phyloP scores from a whole-genome alignment of 2,329 filamentous ascomycete species.

The Xylaria sp. region DNA sequence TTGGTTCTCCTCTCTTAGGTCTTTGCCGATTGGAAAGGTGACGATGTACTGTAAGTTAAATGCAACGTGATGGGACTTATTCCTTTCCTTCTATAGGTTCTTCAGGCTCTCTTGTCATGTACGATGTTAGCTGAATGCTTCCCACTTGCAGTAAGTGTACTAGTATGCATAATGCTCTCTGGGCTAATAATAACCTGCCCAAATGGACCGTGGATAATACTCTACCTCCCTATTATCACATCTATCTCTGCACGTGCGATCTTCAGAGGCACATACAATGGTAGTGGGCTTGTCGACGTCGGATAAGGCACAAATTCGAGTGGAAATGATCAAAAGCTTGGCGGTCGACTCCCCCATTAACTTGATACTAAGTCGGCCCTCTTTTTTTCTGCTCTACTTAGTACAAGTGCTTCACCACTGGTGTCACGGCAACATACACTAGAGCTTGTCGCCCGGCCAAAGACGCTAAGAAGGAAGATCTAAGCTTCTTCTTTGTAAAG shows the following conservation, averaged over 20 bases:
- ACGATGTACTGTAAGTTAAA: conserved; percentile 1
- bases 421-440: conserved; percentile 3
- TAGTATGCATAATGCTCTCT: background rate
- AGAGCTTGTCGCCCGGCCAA: conserved; percentile 46
- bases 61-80: conserved; percentile 20
- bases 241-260: conserved; percentile 14
- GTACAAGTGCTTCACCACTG: background rate
- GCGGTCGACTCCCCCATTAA: background rate
- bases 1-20: conserved; percentile 17
- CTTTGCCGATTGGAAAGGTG: conserved; percentile 29
- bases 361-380: conserved; percentile 5
- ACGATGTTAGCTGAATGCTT: background rate
- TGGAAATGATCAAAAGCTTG: conserved; percentile 21
- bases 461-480: conserved; percentile 38
- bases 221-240: conserved; percentile 24
- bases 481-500: conserved; percentile 20
- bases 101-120: conserved; percentile 3
- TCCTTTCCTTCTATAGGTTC: conserved; percentile 11
- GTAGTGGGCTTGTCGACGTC: background rate
- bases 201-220: background rate
- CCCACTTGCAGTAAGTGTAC: background rate
- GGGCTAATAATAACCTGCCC: background rate
- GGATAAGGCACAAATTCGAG: conserved; percentile 15
- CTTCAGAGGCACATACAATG: background rate
- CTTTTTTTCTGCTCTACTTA: background rate